Evolutionary conservation across 2,329 filamentous ascomycete species (phyloP).

Genomic region (Aspergillus sp.): DNA sequence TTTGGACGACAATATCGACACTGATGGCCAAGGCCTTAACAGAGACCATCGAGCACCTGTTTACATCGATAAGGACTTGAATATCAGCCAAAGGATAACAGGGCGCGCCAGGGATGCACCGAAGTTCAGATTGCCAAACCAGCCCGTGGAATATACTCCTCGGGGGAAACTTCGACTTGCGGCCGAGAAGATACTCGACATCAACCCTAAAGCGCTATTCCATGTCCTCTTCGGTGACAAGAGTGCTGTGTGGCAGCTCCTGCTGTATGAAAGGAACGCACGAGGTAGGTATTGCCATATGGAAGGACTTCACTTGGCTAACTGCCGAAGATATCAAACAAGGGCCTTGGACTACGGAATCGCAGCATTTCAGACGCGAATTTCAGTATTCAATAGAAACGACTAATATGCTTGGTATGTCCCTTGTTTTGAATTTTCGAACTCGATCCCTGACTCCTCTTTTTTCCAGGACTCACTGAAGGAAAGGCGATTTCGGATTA

Average conservation of each 20-base stretch:
- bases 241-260: conserved; percentile 82
- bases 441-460: conserved; percentile 6
- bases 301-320: conserved; percentile 5
- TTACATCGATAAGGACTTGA: conserved; percentile 54
- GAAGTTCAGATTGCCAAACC: conserved; percentile 72
- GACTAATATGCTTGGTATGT: conserved; percentile 54
- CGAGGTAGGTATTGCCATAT: conserved; percentile 35
- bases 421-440: neutral
- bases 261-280: conserved; percentile 75
- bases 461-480: conserved; percentile 36
- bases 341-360: conserved; percentile 70
- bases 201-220: conserved; percentile 89
- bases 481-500: conserved; percentile 63
- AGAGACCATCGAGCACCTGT: conserved; percentile 49
- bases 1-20: conserved; percentile 48
- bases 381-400: conserved; percentile 72
- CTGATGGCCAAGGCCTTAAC: conserved; percentile 27
- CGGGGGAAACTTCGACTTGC: conserved; percentile 67
- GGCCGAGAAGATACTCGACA: conserved; percentile 73
- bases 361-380: conserved; percentile 62
- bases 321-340: conserved; percentile 58
- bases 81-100: conserved; percentile 33
- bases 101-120: conserved; percentile 41
- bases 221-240: conserved; percentile 96
- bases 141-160: conserved; percentile 75